Conservation (phyloP, 2,329 filamentous ascomycete species). For the Pseudomassariella vexata region DNA sequence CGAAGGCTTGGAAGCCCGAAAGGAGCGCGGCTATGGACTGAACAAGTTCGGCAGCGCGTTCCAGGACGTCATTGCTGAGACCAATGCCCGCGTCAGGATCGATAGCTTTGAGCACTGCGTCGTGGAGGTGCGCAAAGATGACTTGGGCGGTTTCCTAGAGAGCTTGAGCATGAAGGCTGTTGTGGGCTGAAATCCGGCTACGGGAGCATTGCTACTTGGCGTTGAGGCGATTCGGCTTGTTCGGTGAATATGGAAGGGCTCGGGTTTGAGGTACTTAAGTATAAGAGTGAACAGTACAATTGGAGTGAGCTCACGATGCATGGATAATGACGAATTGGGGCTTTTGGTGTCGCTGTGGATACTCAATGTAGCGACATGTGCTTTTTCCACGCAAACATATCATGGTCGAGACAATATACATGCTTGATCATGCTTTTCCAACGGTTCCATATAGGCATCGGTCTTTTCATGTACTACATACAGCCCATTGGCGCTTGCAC, state of each 20-base stretch:
- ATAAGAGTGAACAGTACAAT: too few species aligned
- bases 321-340: too few species aligned
- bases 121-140: constrained; percentile 96
- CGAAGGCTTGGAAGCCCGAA: constrained; percentile 45
- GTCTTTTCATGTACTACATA: too few species aligned
- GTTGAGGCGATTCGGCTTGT: constrained; percentile 22
- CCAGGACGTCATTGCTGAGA: constrained; percentile 89
- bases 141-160: constrained; percentile 85
- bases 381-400: too few species aligned
- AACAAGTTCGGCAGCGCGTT: constrained; percentile 95
- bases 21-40: constrained; percentile 63
- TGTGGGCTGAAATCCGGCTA: constrained; percentile 43
- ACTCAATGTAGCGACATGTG: too few species aligned
- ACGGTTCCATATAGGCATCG: too few species aligned
- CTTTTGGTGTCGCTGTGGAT: not conserved
- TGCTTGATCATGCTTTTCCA: too few species aligned
- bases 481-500: too few species aligned
- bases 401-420: too few species aligned
- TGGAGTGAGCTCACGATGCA: constrained; percentile 4
- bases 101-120: constrained; percentile 98
- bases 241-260: not conserved
- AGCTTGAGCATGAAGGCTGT: constrained; percentile 87
- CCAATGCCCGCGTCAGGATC: constrained; percentile 80
- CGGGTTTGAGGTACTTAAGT: too few species aligned
- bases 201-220: not conserved